Conservation (phyloP, 345 rosid species). For the Acer negundo region DNA sequence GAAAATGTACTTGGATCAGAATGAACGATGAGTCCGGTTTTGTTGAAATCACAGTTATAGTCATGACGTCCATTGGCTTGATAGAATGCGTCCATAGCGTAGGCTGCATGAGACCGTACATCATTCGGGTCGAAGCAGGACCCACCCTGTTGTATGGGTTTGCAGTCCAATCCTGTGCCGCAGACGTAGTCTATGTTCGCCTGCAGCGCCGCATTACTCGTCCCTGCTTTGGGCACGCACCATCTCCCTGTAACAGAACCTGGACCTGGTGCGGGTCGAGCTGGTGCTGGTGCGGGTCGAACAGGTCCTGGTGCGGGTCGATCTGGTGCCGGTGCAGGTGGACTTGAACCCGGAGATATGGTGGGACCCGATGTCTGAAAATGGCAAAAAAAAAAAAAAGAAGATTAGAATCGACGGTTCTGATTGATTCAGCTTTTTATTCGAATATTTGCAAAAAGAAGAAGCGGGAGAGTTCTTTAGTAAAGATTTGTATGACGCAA, state of each 20-base stretch:
- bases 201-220: constrained; percentile 51
- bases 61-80: constrained; percentile 50
- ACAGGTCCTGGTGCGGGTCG: constrained; percentile 29
- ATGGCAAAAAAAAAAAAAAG: neutral
- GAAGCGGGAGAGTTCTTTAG: neutral
- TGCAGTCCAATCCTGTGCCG: constrained; percentile 51
- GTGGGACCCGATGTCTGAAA: constrained; percentile 44
- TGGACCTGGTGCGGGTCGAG: constrained; percentile 30
- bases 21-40: constrained; percentile 49
- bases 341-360: neutral
- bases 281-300: neutral
- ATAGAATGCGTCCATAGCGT: constrained; percentile 68
- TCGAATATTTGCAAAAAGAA: neutral
- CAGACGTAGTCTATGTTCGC: constrained; percentile 70
- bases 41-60: constrained; percentile 53
- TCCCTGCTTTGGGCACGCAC: constrained; percentile 58
- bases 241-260: constrained; percentile 34
- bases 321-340: constrained; percentile 19
- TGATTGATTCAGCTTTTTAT: neutral
- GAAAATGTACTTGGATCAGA: constrained; percentile 51
- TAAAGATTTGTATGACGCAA: neutral
- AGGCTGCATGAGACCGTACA: constrained; percentile 62
- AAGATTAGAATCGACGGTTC: neutral
- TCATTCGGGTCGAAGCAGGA: constrained; percentile 55
- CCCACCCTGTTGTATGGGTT: constrained; percentile 56